Percentiles rank a stretch among this genome's conserved stretches.
These are phyloP conservation scores for Pichia manshurica DNA, from an alignment of 805 yeast species.

Conservation along the genomic window DNA sequence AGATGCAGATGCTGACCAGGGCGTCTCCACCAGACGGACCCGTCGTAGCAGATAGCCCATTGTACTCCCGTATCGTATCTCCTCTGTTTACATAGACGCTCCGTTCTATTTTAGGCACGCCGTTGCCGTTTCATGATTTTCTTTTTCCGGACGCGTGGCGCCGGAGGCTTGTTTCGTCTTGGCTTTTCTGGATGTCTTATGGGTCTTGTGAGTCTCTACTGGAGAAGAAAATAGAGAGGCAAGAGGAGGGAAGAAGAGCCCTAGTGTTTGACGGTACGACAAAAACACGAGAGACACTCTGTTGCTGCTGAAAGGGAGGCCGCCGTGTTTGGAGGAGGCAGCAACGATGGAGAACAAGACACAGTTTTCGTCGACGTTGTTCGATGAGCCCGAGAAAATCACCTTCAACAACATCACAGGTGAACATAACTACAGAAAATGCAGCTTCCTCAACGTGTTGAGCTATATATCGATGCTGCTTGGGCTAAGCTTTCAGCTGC, in stretches of 20 bases:
- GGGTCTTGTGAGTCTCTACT: not conserved
- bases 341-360: not conserved
- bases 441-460: slow-evolving; percentile 37
- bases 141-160: not conserved
- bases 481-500: slow-evolving; percentile 42
- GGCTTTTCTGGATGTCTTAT: not conserved
- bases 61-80: too few relatives aligned
- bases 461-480: slow-evolving; percentile 37
- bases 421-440: slow-evolving; percentile 32
- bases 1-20: not conserved
- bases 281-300: too few relatives aligned
- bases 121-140: not conserved
- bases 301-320: too few relatives aligned
- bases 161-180: too few relatives aligned
- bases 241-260: too few relatives aligned
- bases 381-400: slow-evolving; percentile 20
- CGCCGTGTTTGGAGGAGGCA: too few relatives aligned
- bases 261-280: too few relatives aligned
- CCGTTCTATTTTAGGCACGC: not conserved
- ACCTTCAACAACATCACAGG: slow-evolving; percentile 27
- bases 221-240: too few relatives aligned
- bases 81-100: not conserved
- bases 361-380: slow-evolving; percentile 1
- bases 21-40: slow-evolving; percentile 3
- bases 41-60: slow-evolving; percentile 1